Conservation (phyloP, 805 yeast genomes). For the Zygosaccharomyces rouxii region DNA sequence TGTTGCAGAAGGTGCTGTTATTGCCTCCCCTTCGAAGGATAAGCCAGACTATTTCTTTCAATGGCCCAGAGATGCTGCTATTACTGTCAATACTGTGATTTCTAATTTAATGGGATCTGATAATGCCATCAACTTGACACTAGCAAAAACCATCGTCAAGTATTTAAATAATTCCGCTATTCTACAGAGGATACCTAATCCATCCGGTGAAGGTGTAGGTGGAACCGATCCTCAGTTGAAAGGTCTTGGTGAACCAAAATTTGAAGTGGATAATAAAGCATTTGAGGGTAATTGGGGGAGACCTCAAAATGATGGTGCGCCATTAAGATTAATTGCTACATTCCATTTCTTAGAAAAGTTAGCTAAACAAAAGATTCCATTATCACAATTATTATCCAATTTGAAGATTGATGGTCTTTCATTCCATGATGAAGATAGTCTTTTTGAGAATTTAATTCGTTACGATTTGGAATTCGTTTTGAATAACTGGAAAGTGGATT, state of each 20-base stretch:
- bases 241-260: slow-evolving; percentile 91
- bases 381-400: slow-evolving; percentile 30
- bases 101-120: slow-evolving; percentile 38
- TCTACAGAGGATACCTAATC: slow-evolving; percentile 65
- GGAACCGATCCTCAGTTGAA: slow-evolving; percentile 37
- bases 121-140: slow-evolving; percentile 20
- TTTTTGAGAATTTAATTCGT: slow-evolving; percentile 52
- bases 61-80: slow-evolving; percentile 89
- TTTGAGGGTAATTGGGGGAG: slow-evolving; percentile 81
- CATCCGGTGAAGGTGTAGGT: slow-evolving; percentile 48
- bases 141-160: slow-evolving; percentile 43
- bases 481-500: slow-evolving; percentile 54
- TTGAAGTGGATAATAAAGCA: slow-evolving; percentile 57
- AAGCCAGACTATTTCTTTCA: slow-evolving; percentile 82
- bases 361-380: slow-evolving; percentile 28
- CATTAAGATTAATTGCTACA: slow-evolving; percentile 66
- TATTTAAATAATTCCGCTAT: slow-evolving; percentile 56
- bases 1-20: slow-evolving; percentile 62
- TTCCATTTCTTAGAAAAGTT: slow-evolving; percentile 49
- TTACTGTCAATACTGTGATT: slow-evolving; percentile 64
- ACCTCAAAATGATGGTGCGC: slow-evolving; percentile 95
- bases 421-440: slow-evolving; percentile 32
- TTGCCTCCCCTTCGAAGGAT: slow-evolving; percentile 75
- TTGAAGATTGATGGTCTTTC: slow-evolving; percentile 9
- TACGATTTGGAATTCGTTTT: slow-evolving; percentile 67